Base-by-base conservation (phyloP, 202 grass and related monocot genomes). In the Panicum virgatum region DNA sequence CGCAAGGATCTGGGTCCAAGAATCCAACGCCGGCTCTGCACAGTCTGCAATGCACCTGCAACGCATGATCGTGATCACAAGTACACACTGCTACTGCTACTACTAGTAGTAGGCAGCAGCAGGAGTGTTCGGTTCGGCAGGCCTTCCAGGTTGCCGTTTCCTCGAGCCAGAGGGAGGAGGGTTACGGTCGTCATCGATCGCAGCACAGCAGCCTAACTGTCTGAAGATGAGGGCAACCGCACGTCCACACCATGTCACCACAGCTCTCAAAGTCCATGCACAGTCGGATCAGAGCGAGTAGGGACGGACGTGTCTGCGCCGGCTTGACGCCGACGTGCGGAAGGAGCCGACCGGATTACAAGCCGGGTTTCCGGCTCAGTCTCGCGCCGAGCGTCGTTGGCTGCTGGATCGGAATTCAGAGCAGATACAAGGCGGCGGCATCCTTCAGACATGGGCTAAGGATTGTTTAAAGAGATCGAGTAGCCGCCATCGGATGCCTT, bases 1-100 rank as follows among this genome's bases (percentile, higher is more conserved):
- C 14, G 46, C 30, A 6, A 64, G 37, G 85, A 82, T 80, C 3
- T 66, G 47, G 66, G 85, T 72, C 73, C 72, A 72, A 57, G 18
- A 32, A 20, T 64, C 69, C 57, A 51, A 50, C 69, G 2, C 11
- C 44, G 26, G 1, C 19, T 30, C 29, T 30, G 29, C 29, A 30
- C n/a, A n/a, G n/a, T n/a, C 29, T 10, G n/a, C 27, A 2, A 27
- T 18, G n/a, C 20, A 16, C 9, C 22, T 44, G 73, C 57, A 14
- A 32, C 4, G 50, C 26, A 78, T 16, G 26, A 30, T 30, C 29
- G 29, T 30, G 29, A 34, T 30, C 75, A 10, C 46, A 34, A 20
- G 69, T 34, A 50, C 65, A 12, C 10, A 8, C 34, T 30, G 29
- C 29, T 30, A 32, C 60, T 7, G 3, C 62, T n/a, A 18, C 7